Evolutionary conservation across 2,329 filamentous ascomycete species (phyloP), one percentile per base, ranked within the genome.

Genomic region (Sclerotinia sclerotiorum): DNA sequence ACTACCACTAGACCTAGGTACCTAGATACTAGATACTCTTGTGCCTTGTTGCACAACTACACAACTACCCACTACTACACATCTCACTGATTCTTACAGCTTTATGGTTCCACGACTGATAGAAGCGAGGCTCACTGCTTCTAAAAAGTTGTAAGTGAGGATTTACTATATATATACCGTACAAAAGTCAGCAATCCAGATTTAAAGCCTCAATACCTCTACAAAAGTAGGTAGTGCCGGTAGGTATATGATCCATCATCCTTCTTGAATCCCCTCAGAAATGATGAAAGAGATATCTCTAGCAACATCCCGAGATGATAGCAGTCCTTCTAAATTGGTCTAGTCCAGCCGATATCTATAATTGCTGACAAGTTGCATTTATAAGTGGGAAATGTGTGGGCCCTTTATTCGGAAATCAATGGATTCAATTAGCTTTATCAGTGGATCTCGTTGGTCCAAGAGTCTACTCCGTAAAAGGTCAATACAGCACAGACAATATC

Each of bases 261-360:
- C 54, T n/a, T 21, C 6, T 15, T 35, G 21, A 35, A 7, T 19
- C 7, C 19, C 21, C 21, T 39, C 21, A 35, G 21, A 39, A 32
- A 56, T 7, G 29, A 56, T 56, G 32, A n/a, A 39, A n/a, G 54
- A 56, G 29, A 35, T 55, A 13, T 2, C 27, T 32, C 35, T 29
- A n/a, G 21, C 19, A 7, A n/a, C 8, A n/a, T 7, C 19, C 29
- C 19, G 29, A 56, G 54, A 35, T 56, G 54, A 39, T 19, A 56
- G 19, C 32, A 17, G 54, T 24, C 54, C 15, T 24, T 42, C 32
- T 39, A 6, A 2, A 57, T 39, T 24, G 21, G 55, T 42, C 55
- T 57, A 32, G 55, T 42, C n/a, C 35, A n/a, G 55, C 35, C 55
- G 55, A 42, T 10, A 57, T 57, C 55, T 57, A 57, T 39, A 57